Conservation (phyloP, 2,329 filamentous ascomycete species). For the Madurella fahalii region DNA sequence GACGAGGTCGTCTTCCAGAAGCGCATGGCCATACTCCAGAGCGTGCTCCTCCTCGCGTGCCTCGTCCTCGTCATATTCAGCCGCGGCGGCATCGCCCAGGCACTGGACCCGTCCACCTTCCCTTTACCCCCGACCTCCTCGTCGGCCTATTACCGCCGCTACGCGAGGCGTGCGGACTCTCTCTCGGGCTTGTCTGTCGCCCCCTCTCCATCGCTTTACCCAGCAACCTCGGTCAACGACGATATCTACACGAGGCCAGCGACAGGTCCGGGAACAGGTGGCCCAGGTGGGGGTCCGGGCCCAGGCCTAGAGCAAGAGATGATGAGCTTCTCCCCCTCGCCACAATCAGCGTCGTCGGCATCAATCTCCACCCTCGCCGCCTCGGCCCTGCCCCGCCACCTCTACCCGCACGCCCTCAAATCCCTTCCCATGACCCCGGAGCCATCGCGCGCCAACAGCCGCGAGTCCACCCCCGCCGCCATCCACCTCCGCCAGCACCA, state of each 20-base stretch:
- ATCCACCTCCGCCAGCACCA: conserved; percentile 1
- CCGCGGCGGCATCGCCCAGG: conserved; percentile 40
- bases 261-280: no score
- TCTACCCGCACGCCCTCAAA: conserved; percentile 23
- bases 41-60: conserved; percentile 79
- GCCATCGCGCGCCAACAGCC: conserved; percentile 27
- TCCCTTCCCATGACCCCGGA: conserved; percentile 31
- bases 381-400: conserved; percentile 16
- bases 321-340: conserved; percentile 7
- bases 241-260: no score
- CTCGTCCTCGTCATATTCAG: conserved; percentile 84
- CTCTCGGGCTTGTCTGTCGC: conserved; percentile 5
- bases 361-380: conserved; percentile 8
- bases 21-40: conserved; percentile 89
- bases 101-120: conserved; percentile 8
- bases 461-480: conserved; percentile 23
- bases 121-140: conserved; percentile 6
- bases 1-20: conserved; percentile 87
- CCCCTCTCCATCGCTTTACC: neutral
- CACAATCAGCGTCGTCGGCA: neutral
- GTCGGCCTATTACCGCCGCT: conserved; percentile 19
- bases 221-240: no score
- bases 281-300: neutral
- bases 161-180: conserved; percentile 9
- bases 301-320: neutral